Evolutionary conservation across 2,329 filamentous ascomycete genomes (phyloP), one percentile per base, ranked within the genome.

Genomic region (Epichloe elymi): DNA sequence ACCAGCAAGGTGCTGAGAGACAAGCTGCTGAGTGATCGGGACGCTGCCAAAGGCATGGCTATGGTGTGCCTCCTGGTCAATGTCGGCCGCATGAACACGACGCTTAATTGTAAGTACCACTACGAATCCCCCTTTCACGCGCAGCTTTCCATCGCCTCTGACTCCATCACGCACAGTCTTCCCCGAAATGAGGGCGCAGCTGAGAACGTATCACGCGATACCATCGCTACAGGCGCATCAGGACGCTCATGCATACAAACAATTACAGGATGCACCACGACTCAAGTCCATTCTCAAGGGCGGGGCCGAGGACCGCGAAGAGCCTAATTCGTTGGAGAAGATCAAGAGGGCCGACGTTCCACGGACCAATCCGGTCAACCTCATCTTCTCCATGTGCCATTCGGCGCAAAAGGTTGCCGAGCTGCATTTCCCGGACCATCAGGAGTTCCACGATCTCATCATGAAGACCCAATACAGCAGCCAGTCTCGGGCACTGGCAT

Each of bases 11-110:
- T 98, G 47, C 75, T 98, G 56, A 88, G 95, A 67, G 93, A 98
- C 69, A 97, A 98, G 73, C 76, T 98, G 57, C 77, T 95, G 61
- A 93, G 85, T 58, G 93, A 98, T 65, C 83, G 88, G 61, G 84
- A 88, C 57, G 90, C 90, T 20, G 93, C 91, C 37, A 89, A 95
- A 66, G 91, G 88, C 63, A 98, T 98, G 93, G 93, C 93, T 49
- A 98, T 98, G 93, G 91, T 98, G 53, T 98, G 93, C 68, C 73
- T 98, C 57, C 72, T 98, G 60, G 93, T 98, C 65, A 98, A 98
- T 63, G 87, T 98, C 56, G 93, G 93, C 53, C 79, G 93, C 56
- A 98, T 98, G 93, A 98, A 98, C 68, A 98, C 93, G 2, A 98
- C 93, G 0, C 74, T 98, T 46, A 98, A 98, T 64, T 97, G 90